Evolutionary conservation across 371 early-diverging fungal species (phyloP).

Genomic region (Rhizopus delemar): DNA sequence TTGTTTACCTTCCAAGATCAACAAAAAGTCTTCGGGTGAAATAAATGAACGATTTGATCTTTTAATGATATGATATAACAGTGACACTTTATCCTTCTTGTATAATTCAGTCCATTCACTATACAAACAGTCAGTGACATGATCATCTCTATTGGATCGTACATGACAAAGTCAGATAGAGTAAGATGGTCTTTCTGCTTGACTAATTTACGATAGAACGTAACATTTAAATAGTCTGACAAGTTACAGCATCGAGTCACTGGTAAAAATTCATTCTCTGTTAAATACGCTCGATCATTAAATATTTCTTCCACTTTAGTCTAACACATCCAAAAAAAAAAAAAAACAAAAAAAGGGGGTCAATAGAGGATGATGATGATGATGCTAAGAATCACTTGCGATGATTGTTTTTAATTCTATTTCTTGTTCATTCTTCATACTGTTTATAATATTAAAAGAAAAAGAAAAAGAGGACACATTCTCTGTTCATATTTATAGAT

Average conservation of each 20-base stretch:
- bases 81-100: background rate
- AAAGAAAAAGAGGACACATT: constrained; percentile 32
- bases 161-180: constrained; percentile 22
- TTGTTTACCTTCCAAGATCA: constrained; percentile 47
- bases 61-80: constrained; percentile 44
- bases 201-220: constrained; percentile 57
- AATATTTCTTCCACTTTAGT: constrained; percentile 17
- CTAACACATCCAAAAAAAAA: constrained; percentile 3
- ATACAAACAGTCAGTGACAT: background rate
- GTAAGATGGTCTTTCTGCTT: constrained; percentile 5
- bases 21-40: constrained; percentile 49
- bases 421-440: background rate
- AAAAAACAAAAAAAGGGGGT: background rate
- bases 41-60: constrained; percentile 29
- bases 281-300: constrained; percentile 18
- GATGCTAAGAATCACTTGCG: constrained; percentile 1
- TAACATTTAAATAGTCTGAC: constrained; percentile 63
- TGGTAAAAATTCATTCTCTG: constrained; percentile 52
- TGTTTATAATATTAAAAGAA: constrained; percentile 2
- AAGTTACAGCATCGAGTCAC: constrained; percentile 60
- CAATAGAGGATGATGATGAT: background rate
- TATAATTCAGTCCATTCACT: constrained; percentile 2
- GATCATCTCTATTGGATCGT: background rate
- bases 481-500: background rate
- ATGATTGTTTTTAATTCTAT: constrained; percentile 9